Conservation (phyloP, 495 filamentous ascomycete genomes). For the Xylaria telfairii region DNA sequence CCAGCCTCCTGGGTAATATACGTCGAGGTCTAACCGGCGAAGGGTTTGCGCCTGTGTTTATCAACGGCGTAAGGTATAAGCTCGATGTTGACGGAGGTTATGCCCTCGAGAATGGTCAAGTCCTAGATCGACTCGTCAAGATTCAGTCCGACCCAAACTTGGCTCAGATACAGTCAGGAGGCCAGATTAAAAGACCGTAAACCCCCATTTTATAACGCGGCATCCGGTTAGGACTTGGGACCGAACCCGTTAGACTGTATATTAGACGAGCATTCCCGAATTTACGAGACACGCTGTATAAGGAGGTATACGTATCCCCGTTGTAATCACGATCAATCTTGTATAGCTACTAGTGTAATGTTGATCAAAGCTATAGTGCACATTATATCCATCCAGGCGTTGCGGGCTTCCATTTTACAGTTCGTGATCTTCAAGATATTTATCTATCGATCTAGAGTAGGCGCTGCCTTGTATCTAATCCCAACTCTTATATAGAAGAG, state of each 20-base stretch:
- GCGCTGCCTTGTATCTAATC: not conserved
- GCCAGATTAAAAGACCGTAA: not conserved
- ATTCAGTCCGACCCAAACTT: conserved; percentile 30
- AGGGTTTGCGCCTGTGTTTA: conserved; percentile 51
- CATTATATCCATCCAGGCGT: not conserved
- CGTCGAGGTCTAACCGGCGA: conserved; percentile 51
- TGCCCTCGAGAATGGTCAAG: conserved; percentile 57
- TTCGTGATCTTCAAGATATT: not conserved
- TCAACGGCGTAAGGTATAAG: conserved; percentile 51
- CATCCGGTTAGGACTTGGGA: not conserved
- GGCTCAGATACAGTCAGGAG: conserved; percentile 11
- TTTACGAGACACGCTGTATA: not conserved
- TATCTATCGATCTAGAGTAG: not conserved
- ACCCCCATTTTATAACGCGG: not conserved
- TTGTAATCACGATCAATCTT: not conserved
- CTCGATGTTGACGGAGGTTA: conserved; percentile 57
- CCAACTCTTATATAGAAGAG: not conserved
- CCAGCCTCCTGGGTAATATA: conserved; percentile 39
- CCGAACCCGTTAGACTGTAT: not conserved
- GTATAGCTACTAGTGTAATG: not conserved
- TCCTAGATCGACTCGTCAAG: conserved; percentile 54
- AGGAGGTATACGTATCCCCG: not conserved
- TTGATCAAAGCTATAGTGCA: not conserved
- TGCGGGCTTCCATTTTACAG: too few species aligned
- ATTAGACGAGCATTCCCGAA: not conserved